Percentiles rank a stretch among this genome's conserved stretches.
Conservation (phyloP, 495 filamentous ascomycete species). For the Neurospora cerealis region DNA sequence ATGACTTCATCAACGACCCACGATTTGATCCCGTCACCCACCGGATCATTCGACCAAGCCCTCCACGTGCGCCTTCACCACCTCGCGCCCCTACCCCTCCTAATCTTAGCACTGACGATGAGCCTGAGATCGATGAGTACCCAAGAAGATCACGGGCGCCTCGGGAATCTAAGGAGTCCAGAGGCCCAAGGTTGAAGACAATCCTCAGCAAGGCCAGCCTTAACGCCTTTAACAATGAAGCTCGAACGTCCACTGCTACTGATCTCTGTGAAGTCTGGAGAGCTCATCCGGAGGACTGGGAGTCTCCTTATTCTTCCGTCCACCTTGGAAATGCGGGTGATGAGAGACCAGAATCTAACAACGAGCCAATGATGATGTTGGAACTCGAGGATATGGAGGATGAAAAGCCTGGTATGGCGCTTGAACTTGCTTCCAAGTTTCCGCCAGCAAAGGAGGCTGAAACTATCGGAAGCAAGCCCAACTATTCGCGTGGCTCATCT, state of each 20-base stretch:
- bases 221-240: background rate
- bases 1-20: background rate
- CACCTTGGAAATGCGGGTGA: background rate
- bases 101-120: background rate
- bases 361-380: background rate
- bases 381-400: background rate
- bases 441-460: background rate
- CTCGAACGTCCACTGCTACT: slow-evolving; percentile 7
- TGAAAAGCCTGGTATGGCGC: background rate
- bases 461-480: background rate
- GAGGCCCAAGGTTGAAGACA: background rate
- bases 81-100: background rate
- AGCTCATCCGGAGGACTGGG: slow-evolving; percentile 20
- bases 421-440: background rate
- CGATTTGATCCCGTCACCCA: background rate
- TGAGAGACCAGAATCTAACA: background rate
- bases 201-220: background rate
- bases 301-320: slow-evolving; percentile 18
- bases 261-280: slow-evolving; percentile 21
- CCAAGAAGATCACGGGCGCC: background rate
- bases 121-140: background rate
- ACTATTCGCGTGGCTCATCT: background rate
- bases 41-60: background rate
- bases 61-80: background rate
- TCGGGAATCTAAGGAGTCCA: background rate